Percentiles rank a stretch among this genome's conserved stretches.
phyloP scores from a whole-genome alignment of 345 rosid species.

The Euphorbia lathyris region DNA sequence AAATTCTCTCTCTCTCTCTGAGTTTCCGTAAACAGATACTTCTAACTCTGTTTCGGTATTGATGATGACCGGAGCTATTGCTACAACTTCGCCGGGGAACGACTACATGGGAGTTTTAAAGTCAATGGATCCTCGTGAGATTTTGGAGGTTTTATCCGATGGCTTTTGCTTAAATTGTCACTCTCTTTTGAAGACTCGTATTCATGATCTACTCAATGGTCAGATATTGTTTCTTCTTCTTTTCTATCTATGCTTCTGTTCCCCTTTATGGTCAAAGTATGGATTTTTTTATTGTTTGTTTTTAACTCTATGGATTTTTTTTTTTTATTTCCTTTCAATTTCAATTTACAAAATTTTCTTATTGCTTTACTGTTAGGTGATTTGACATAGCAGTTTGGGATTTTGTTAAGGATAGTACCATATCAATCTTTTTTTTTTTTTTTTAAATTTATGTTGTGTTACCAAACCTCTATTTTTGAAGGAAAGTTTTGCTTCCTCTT shows the following conservation, averaged over 20 bases:
- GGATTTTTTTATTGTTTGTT: background rate
- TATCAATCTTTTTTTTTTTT: too few relatives aligned
- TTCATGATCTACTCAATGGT: constrained; percentile 14
- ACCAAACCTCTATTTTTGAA: too few relatives aligned
- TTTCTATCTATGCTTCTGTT: background rate
- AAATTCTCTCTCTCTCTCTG: too few relatives aligned
- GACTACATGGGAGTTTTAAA: constrained; percentile 11
- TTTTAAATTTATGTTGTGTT: too few relatives aligned
- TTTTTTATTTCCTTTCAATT: too few relatives aligned
- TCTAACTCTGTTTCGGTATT: background rate
- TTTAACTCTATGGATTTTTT: too few relatives aligned
- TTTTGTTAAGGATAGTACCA: too few relatives aligned
- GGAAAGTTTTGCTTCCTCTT: too few relatives aligned
- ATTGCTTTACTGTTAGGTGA: too few relatives aligned
- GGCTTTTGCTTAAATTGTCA: constrained; percentile 34
- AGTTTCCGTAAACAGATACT: too few relatives aligned
- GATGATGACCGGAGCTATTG: background rate
- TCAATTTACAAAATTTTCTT: too few relatives aligned
- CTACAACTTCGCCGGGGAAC: background rate
- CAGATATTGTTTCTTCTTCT: background rate
- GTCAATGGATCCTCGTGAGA: constrained; percentile 18
- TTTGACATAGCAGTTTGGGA: too few relatives aligned
- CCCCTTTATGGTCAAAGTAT: background rate
- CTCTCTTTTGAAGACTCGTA: constrained; percentile 13
- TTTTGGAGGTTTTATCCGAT: constrained; percentile 23